Evolutionary conservation across 2,329 filamentous ascomycete species (phyloP).

Genomic region (Colletotrichum melonis): DNA sequence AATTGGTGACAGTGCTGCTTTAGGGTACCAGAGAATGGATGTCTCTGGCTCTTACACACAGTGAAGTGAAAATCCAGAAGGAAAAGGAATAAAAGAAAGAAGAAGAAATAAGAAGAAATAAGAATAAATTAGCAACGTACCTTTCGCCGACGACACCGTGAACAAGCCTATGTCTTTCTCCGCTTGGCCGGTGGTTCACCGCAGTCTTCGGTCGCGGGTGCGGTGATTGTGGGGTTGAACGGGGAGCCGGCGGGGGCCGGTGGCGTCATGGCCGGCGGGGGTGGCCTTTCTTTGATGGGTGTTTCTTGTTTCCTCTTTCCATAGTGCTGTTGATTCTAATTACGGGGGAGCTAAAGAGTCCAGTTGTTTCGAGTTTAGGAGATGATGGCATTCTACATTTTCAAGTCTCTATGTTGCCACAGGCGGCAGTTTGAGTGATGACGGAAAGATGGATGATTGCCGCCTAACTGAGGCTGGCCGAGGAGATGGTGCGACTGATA

Average conservation of each 20-base stretch:
- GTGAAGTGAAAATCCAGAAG: no score
- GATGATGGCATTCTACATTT: neutral
- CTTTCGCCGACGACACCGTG: constrained; percentile 40
- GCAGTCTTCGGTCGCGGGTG: neutral
- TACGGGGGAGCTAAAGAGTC: neutral
- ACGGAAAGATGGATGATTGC: neutral
- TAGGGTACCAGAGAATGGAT: neutral
- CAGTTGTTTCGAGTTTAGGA: neutral
- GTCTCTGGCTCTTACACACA: neutral
- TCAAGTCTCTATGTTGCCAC: neutral
- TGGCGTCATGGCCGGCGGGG: neutral
- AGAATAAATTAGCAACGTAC: neutral
- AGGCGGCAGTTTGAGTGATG: neutral
- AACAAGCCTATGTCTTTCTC: constrained; percentile 5
- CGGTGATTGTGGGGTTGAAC: neutral
- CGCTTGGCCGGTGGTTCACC: constrained; percentile 10
- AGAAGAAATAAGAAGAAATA: no score
- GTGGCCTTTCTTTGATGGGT: neutral
- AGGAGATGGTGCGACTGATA: constrained; percentile 13
- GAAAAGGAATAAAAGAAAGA: no score
- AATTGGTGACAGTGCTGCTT: neutral
- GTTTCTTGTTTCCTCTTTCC: neutral
- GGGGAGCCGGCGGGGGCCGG: neutral
- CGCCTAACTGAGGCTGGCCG: neutral
- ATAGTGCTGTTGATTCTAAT: neutral